Evolutionary conservation across 805 yeast species (phyloP), one percentile per base, ranked within the genome.

Genomic region (Candida peoriensis): DNA sequence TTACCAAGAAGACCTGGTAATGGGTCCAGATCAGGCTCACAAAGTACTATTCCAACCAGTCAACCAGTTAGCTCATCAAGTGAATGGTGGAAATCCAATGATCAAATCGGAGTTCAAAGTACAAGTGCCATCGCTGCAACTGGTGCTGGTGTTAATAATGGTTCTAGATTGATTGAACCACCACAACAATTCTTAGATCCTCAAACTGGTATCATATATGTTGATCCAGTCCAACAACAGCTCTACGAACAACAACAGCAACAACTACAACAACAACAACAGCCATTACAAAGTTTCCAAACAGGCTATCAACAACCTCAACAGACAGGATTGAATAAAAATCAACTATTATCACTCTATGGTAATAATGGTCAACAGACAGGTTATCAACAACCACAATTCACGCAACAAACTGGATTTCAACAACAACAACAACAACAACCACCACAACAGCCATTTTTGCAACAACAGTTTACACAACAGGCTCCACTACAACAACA

Each of bases 121-220:
- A 23, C 37, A 30, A 6, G 52, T 15, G 44, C 43, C 12, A 32
- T 47, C 6, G 55, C 46, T n/a, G 17, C 48, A 24, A 35, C 46
- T 41, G 41, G 61, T 49, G n/a, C n/a, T n/a, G n/a, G n/a, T n/a
- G n/a, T n/a, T n/a, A n/a, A n/a, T n/a, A n/a, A n/a, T n/a, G n/a
- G n/a, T n/a, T n/a, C n/a, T n/a, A n/a, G n/a, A n/a, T 9, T 52
- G 44, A 7, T 54, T 50, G 60, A 72, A 56, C 34, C 81, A 64
- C 55, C 76, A 67, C 57, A 81, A 61, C 90, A 81, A 50, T 82
- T 77, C 52, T 67, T 80, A 15, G 89, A 82, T 47, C 87, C 88
- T 3, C 62, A 70, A 7, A 79, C 87, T 0, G 89, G 90, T 10
- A 70, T 75, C 31, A 58, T 80, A 4, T 82, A 81, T 47, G 73